Base-by-base conservation (phyloP, 768 basidiomycete species). In the Leccinum subtestaceum region DNA sequence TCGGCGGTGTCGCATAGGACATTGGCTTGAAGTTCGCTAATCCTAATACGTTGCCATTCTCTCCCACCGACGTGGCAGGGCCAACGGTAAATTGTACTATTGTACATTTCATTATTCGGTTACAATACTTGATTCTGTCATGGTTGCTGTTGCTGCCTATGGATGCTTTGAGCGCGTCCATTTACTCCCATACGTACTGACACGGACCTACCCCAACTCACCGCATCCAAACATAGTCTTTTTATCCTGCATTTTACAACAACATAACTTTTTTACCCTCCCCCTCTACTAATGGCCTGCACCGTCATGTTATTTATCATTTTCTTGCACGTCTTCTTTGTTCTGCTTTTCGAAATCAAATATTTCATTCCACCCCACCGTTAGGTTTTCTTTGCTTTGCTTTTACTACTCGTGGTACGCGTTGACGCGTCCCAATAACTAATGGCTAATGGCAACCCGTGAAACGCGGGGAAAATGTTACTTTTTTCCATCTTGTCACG, bases 1-100 rank as follows among this genome's bases (percentile, higher is more conserved):
- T 87, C 15, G 74, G 78, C 13, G 74, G 71, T 15, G 65, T 72
- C 38, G 13, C 66, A 57, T 70, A 55, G 50, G 32, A 40, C 15
- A 23, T 11, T 13, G 2, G 3, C 12, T 23, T 21, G 23, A 46
- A 23, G 7, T 5, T 19, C 15, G n/a, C 15, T 43, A 3, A 52
- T 52, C 21, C 32, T 34, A 52, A 46, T 50, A 17, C 29, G 27
- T 50, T 8, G 13, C 48, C n/a, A 4, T 32, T 29, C 43, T 0
- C 45, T 36, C 31, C 34, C 32, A 43, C 25, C 31, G 40, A 49
- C n/a, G 55, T 7, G 46, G 64, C 50, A 12, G 55, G 52, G 29
- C 53, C 65, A 34, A 63, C 47, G n/a, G 38, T 31, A 34, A 46
- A 4, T 52, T 64, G 58, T 64, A 47, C 29, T 32, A 15, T 60